Conservation (phyloP, 2,329 filamentous ascomycete species). For the Cercospora sojina region DNA sequence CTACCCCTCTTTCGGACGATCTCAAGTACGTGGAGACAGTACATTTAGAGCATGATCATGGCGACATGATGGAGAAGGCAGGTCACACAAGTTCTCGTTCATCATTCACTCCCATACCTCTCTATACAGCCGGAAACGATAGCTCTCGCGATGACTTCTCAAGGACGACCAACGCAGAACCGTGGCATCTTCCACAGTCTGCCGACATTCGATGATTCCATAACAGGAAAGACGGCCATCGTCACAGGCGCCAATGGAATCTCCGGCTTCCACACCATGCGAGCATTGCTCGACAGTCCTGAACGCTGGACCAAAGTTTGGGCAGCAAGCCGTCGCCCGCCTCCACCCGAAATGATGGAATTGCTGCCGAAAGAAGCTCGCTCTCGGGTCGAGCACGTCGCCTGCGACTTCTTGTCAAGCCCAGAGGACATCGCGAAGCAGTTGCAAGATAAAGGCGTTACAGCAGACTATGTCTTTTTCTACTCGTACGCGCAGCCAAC, state of each 20-base stretch:
- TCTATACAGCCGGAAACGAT: background rate
- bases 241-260: constrained; percentile 57
- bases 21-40: background rate
- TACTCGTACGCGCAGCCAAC: constrained; percentile 54
- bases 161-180: constrained; percentile 28
- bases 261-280: constrained; percentile 53
- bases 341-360: constrained; percentile 42
- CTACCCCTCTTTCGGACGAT: constrained; percentile 8
- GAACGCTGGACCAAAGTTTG: constrained; percentile 55
- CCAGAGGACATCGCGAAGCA: constrained; percentile 41
- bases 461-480: constrained; percentile 53
- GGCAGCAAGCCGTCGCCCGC: constrained; percentile 50
- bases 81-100: background rate
- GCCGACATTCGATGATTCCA: constrained; percentile 46
- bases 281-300: constrained; percentile 49
- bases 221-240: constrained; percentile 51
- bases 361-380: constrained; percentile 36
- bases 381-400: constrained; percentile 33
- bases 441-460: constrained; percentile 39
- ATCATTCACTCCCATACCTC: background rate
- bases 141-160: constrained; percentile 29
- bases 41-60: background rate
- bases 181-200: constrained; percentile 53
- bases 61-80: background rate
- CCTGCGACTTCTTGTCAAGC: constrained; percentile 40